Evolutionary conservation across 352 stramenopile species (phyloP).

Genomic region (Phytophthora boehmeriae): DNA sequence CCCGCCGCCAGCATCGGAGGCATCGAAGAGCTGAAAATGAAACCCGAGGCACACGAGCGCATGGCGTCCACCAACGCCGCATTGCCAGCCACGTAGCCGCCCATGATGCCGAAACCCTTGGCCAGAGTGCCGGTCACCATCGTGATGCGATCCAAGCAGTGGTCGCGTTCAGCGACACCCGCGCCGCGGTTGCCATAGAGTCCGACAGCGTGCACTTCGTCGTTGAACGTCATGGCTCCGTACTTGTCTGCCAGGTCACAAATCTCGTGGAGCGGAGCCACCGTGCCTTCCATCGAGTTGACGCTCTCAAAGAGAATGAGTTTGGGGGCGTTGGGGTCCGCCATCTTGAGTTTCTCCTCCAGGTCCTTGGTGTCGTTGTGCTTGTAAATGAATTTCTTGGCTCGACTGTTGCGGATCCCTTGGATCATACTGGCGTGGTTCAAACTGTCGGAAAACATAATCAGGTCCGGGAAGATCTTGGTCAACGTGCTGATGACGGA

Average conservation of each 20-base stretch:
- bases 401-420: conserved; percentile 79
- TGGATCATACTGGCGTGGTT: conserved; percentile 93
- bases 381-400: conserved; percentile 87
- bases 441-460: conserved; percentile 91
- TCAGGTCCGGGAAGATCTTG: conserved; percentile 90
- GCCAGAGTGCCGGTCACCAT: conserved; percentile 92
- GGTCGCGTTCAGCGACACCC: conserved; percentile 86
- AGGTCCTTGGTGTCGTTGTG: conserved; percentile 87
- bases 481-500: conserved; percentile 87
- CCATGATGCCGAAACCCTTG: conserved; percentile 92
- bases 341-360: conserved; percentile 74
- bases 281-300: conserved; percentile 90
- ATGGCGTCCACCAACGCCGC: conserved; percentile 87
- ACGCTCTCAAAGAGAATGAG: conserved; percentile 89
- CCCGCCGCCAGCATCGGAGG: conserved; percentile 86
- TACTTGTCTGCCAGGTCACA: conserved; percentile 91
- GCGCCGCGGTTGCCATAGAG: conserved; percentile 89
- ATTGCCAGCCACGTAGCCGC: conserved; percentile 90
- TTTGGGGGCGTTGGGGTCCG: conserved; percentile 78
- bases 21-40: conserved; percentile 93
- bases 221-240: conserved; percentile 92
- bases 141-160: conserved; percentile 85
- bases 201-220: conserved; percentile 91
- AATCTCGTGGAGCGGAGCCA: conserved; percentile 86
- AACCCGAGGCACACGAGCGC: conserved; percentile 84